Percentiles rank a stretch among this genome's conserved stretches.
Evolutionary conservation across 176 grass and related monocot species (phyloP).

Genomic region (Neostapfia colusana): DNA sequence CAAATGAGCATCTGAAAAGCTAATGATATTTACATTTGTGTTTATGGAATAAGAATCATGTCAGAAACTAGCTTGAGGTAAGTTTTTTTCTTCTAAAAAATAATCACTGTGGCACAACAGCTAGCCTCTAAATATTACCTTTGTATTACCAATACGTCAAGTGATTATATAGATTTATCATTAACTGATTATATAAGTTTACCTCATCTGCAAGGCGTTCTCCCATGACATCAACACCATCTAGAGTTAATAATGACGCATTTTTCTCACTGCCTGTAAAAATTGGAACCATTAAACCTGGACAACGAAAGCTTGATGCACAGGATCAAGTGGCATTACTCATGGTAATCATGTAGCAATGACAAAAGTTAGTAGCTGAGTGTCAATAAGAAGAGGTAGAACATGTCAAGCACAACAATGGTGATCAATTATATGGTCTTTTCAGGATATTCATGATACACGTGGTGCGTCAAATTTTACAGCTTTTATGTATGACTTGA

Average conservation of each 20-base stretch:
- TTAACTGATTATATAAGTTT: background rate
- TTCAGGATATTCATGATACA: background rate
- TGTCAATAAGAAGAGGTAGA: background rate
- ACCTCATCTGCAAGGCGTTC: constrained; percentile 80
- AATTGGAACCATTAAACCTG: constrained; percentile 23
- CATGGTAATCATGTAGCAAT: constrained; percentile 4
- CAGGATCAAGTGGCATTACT: background rate
- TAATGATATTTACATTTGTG: background rate
- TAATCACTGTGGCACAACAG: background rate
- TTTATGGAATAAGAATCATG: background rate
- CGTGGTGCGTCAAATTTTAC: background rate
- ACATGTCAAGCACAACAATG: background rate
- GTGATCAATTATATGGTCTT: constrained; percentile 1
- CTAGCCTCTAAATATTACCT: constrained; percentile 7
- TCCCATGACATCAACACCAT: constrained; percentile 81
- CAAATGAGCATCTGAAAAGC: background rate
- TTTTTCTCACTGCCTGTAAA: constrained; percentile 85
- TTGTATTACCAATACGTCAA: background rate
- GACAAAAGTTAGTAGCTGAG: background rate
- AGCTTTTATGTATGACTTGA: background rate
- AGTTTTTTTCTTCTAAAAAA: background rate
- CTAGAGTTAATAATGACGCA: constrained; percentile 57
- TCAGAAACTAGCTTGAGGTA: background rate
- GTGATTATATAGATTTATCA: background rate
- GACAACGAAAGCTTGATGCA: background rate